A percentile compares a stretch with the other conserved stretches of the same genome.
Conservation (phyloP, 2,329 filamentous ascomycete genomes). For the Plenodomus biglobosus region DNA sequence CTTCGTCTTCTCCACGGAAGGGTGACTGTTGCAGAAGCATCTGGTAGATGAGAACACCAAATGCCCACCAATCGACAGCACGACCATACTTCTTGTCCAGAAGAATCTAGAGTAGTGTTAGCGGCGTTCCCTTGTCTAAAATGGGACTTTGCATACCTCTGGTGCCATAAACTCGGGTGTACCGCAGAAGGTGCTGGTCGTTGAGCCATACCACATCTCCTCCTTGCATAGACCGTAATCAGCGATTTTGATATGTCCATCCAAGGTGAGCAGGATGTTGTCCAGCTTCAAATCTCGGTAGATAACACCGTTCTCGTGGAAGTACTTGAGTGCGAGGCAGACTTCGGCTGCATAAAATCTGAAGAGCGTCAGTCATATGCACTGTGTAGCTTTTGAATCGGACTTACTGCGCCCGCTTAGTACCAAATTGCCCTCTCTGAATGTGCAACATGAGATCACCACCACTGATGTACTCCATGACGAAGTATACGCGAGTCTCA, state of each 20-base stretch:
- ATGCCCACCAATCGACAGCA: slow-evolving; percentile 99
- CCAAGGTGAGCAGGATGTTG: slow-evolving; percentile 89
- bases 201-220: slow-evolving; percentile 99
- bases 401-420: slow-evolving; percentile 89
- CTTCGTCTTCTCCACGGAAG: slow-evolving; percentile 97
- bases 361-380: slow-evolving; percentile 16
- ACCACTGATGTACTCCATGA: slow-evolving; percentile 99
- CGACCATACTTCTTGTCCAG: slow-evolving; percentile 98
- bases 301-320: slow-evolving; percentile 98
- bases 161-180: slow-evolving; percentile 99
- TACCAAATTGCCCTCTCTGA: slow-evolving; percentile 92
- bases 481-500: slow-evolving; percentile 96
- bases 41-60: slow-evolving; percentile 97
- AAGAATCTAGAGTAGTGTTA: slow-evolving; percentile 65
- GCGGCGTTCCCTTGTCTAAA: not conserved
- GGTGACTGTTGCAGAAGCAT: slow-evolving; percentile 99
- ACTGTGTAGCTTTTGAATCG: not conserved
- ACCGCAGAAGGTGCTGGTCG: slow-evolving; percentile 96
- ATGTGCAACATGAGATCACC: slow-evolving; percentile 99
- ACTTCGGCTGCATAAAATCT: slow-evolving; percentile 98
- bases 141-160: slow-evolving; percentile 62
- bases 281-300: slow-evolving; percentile 82
- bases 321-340: slow-evolving; percentile 95
- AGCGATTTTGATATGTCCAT: slow-evolving; percentile 97
- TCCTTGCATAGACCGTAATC: slow-evolving; percentile 99